Base-by-base conservation (phyloP, 2,329 filamentous ascomycete genomes). In the Colletotrichum sansevieriae region DNA sequence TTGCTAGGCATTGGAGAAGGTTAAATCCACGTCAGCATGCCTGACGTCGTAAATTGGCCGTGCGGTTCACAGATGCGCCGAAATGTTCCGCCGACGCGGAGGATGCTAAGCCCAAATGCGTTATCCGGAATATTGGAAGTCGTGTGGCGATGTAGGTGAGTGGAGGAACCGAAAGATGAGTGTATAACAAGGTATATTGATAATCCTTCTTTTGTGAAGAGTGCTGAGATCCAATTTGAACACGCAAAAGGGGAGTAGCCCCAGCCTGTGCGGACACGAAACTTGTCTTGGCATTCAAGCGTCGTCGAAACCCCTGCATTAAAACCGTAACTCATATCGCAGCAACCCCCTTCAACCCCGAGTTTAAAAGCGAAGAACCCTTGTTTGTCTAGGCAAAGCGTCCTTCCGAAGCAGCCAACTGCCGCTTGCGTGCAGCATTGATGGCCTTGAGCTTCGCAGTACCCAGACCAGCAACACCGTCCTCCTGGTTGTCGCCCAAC, bases 401-500 rank as follows among this genome's bases (percentile, higher is more conserved):
- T 12, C 44, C 44, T 35, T 57, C 59, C 13, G 29, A 46, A n/a
- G 29, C 46, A 12, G 46, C 65, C 12, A 60, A 41, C 65, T 75
- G 73, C 52, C 80, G 81, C 73, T 79, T 82, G 54, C 82, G 78
- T 4, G 87, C 88, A 59, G 83, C 84, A 59, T 88, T 87, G 63
- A 90, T 83, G 62, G 92, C 91, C 84, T 89, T 92, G 73, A 90
- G 85, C 85, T 93, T 96, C 56, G 95, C 95, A 3, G 94, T 98
- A 6, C 95, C 95, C 68, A 97, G 79, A 2, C 95, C 95, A 15
- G 88, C 88, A 58, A 95, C 86, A 43, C 95, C 95, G 2, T 83
- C 85, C 79, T 95, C 92, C 85, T 99, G 96, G 78, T 94, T 90
- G 66, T 89, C 87, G 2, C 95, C 95, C 60, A 99, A 83, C 96